These are phyloP conservation scores for Nakazawaea anatomiae DNA, from an alignment of 805 yeast species.

Conservation along the genomic window DNA sequence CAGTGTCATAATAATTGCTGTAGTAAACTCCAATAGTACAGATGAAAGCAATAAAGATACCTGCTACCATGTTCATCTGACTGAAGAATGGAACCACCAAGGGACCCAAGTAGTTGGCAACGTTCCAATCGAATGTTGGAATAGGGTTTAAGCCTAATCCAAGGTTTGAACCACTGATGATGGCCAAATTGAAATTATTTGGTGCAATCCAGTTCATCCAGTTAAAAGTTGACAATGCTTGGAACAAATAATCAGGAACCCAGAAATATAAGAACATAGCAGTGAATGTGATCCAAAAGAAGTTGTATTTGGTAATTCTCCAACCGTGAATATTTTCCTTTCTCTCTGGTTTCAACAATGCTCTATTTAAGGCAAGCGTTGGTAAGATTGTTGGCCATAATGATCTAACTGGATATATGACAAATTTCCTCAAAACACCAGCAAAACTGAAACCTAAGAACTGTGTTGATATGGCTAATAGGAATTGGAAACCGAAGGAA, in stretches of 20 bases:
- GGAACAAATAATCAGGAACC: not conserved
- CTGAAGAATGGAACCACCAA: not conserved
- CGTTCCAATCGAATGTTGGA: not conserved
- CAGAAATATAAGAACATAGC: not conserved
- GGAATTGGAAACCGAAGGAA: not conserved
- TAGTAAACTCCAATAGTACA: not conserved
- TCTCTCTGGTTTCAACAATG: not conserved
- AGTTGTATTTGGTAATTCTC: not conserved
- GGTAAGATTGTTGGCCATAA: not conserved
- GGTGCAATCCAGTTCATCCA: not conserved
- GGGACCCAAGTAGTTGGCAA: not conserved
- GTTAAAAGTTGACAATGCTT: not conserved
- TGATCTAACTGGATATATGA: not conserved
- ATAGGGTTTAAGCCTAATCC: not conserved
- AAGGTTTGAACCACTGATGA: not conserved
- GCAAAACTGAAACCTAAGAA: not conserved
- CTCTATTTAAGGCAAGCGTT: not conserved
- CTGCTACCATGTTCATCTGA: not conserved
- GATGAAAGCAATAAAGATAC: not conserved
- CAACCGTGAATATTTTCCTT: not conserved
- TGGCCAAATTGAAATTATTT: not conserved
- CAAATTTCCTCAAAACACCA: not conserved
- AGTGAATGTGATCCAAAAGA: not conserved
- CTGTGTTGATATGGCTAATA: not conserved
- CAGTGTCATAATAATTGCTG: conserved; percentile 11